Percentiles rank a stretch among this genome's conserved stretches.
Conservation (phyloP, 371 early-diverging fungal genomes). For the Amoeboaphelidium occidentale region DNA sequence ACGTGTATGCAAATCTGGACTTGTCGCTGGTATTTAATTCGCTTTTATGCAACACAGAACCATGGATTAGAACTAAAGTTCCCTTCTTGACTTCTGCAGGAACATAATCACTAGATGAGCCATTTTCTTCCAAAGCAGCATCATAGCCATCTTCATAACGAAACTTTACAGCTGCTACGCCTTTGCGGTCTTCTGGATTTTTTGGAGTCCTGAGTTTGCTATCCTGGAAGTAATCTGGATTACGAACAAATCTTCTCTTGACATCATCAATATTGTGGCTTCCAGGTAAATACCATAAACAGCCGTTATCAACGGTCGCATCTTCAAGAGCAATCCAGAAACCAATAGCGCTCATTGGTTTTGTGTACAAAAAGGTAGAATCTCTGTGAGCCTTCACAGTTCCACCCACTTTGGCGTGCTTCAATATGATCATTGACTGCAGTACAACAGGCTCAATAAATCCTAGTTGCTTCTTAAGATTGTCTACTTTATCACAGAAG, state of each 20-base stretch:
- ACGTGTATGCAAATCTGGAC: slow-evolving; percentile 73
- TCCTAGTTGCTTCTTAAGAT: slow-evolving; percentile 15
- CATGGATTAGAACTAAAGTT: slow-evolving; percentile 67
- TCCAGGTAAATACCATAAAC: slow-evolving; percentile 60
- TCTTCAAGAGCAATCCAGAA: slow-evolving; percentile 88
- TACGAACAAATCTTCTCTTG: slow-evolving; percentile 45
- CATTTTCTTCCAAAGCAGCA: too few species aligned
- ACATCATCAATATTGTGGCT: slow-evolving; percentile 49
- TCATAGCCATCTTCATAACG: too few species aligned
- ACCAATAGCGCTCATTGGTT: slow-evolving; percentile 56
- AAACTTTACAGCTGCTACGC: not conserved
- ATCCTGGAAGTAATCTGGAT: slow-evolving; percentile 6
- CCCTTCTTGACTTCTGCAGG: slow-evolving; percentile 17
- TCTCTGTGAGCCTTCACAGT: slow-evolving; percentile 55
- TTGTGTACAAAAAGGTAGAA: slow-evolving; percentile 68
- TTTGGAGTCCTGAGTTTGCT: not conserved
- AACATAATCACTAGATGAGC: too few species aligned
- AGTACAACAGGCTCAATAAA: slow-evolving; percentile 44
- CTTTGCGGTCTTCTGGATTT: not conserved
- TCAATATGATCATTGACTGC: slow-evolving; percentile 80
- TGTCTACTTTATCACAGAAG: slow-evolving; percentile 26
- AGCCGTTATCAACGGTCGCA: slow-evolving; percentile 63
- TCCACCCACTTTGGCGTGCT: slow-evolving; percentile 13
- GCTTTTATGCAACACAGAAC: slow-evolving; percentile 59
- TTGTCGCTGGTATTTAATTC: slow-evolving; percentile 44